phyloP scores from a whole-genome alignment of 1,139 yeast species.

The Debaryomyces sp. region DNA sequence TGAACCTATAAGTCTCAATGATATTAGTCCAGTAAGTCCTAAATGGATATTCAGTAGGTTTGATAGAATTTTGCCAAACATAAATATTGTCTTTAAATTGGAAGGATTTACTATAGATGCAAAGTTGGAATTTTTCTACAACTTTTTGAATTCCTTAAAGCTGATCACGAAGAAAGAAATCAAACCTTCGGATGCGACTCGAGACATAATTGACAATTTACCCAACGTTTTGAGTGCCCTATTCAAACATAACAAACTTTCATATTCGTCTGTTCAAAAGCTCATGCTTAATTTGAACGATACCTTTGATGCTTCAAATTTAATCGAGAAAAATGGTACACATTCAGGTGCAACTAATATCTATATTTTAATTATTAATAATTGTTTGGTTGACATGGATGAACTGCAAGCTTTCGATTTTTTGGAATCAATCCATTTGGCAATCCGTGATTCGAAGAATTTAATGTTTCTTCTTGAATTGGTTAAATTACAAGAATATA shows the following conservation, averaged over 20 bases:
- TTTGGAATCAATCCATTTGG: slow-evolving; percentile 23
- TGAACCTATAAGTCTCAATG: slow-evolving; percentile 32
- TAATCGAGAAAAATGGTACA: slow-evolving; percentile 12
- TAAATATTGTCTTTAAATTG: slow-evolving; percentile 29
- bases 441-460: slow-evolving; percentile 26
- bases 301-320: slow-evolving; percentile 29
- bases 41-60: slow-evolving; percentile 38
- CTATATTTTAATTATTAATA: slow-evolving; percentile 13
- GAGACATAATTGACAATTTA: slow-evolving; percentile 34
- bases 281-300: slow-evolving; percentile 30
- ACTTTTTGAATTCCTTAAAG: slow-evolving; percentile 31
- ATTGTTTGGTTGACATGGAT: slow-evolving; percentile 16
- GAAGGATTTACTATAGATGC: slow-evolving; percentile 24
- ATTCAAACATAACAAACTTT: slow-evolving; percentile 19
- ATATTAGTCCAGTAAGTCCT: slow-evolving; percentile 34
- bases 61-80: slow-evolving; percentile 32
- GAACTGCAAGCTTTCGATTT: slow-evolving; percentile 24
- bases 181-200: slow-evolving; percentile 29
- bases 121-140: slow-evolving; percentile 28
- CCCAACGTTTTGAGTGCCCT: slow-evolving; percentile 27
- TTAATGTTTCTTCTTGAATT: slow-evolving; percentile 24
- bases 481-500: slow-evolving; percentile 11
- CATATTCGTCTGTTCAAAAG: slow-evolving; percentile 22
- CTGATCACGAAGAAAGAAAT: slow-evolving; percentile 31
- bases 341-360: slow-evolving; percentile 10